Evolutionary conservation across 805 yeast genomes (phyloP), one percentile per base, ranked within the genome.

Genomic region (Monosporozyma siamensis): DNA sequence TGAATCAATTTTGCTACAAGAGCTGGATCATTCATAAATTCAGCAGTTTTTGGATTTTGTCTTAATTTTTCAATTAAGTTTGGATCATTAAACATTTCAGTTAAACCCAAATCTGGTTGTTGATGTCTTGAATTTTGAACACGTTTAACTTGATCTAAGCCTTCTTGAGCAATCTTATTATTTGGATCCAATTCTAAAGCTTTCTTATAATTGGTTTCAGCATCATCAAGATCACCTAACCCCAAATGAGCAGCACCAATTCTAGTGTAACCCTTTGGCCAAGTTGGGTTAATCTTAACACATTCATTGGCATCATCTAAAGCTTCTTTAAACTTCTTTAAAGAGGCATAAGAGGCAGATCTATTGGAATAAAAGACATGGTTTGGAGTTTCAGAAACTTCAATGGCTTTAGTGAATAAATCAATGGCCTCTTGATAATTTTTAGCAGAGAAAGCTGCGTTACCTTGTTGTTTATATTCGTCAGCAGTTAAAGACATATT

Each of bases 241-340:
- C 98, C 98, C 55, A 72, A 81, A 39, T 81, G 77, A 25, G 98
- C 98, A 50, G 97, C 89, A 46, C 86, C 99, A 29, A 83, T 82
- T 65, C 99, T 80, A 57, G 80, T 83, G 70, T 83, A 85, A 38
- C 97, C 98, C 66, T 92, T 92, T 18, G 96, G 88, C 97, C 97
- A 92, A 2, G 81, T 51, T 12, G 88, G 80, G 50, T 84, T 86
- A 65, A 88, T 78, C 55, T 76, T 73, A 42, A 83, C 79, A 66
- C 95, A 83, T 57, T 82, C 77, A 45, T 84, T 66, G 14, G 97
- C 98, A 63, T 92, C 98, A 37, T 71, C 68, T 46, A 87, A 69
- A 3, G 97, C 98, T 46, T 79, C 68, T 18, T 62, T 63, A 56
- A 80, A 92, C 54, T 88, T 68, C 56, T 78, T 78, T 67, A 79